These are phyloP conservation scores for Cupressus sempervirens DNA, from an alignment of 75 land plant species.

Conservation along the genomic window DNA sequence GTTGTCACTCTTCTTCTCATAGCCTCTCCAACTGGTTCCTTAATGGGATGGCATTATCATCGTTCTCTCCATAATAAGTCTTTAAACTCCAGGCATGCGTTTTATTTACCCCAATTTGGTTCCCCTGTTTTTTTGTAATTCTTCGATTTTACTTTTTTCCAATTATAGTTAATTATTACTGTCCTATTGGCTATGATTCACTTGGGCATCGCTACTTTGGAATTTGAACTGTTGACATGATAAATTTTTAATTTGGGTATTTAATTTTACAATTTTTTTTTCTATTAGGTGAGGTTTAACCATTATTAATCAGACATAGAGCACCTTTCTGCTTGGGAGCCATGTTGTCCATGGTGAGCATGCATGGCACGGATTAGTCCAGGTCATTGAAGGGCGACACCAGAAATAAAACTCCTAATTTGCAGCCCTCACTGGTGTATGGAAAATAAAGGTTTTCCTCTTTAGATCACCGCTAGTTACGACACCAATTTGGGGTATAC, in stretches of 20 bases:
- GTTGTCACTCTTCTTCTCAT: conserved; percentile 8
- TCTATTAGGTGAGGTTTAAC: too few relatives aligned
- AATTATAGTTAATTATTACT: neutral
- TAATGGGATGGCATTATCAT: conserved; percentile 30
- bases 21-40: conserved; percentile 8
- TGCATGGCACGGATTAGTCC: neutral
- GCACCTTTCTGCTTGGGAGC: too few relatives aligned
- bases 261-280: too few relatives aligned
- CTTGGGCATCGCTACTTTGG: neutral
- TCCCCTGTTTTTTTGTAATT: neutral
- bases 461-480: too few relatives aligned
- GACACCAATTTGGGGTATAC: too few relatives aligned
- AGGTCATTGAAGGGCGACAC: neutral
- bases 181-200: neutral
- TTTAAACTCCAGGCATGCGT: neutral
- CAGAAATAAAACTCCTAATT: neutral
- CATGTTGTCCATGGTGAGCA: neutral
- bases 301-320: too few relatives aligned
- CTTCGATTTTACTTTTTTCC: neutral
- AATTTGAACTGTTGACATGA: neutral
- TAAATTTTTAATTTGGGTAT: neutral
- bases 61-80: neutral
- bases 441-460: neutral
- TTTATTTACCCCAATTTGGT: neutral
- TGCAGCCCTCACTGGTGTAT: neutral